Evolutionary conservation across 2,329 filamentous ascomycete species (phyloP).

Genomic region (Aspergillus bombycis): DNA sequence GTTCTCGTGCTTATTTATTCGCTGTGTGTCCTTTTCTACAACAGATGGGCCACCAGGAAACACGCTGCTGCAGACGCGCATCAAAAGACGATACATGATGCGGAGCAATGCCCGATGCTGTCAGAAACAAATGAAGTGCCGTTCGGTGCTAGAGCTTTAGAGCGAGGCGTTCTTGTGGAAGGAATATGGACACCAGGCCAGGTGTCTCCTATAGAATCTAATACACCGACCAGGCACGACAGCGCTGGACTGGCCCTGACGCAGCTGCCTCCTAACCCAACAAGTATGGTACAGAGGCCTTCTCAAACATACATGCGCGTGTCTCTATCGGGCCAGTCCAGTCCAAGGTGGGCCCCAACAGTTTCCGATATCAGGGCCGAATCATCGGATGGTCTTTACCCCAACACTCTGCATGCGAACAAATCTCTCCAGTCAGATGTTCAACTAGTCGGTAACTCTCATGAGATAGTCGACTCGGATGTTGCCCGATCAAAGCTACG

Average conservation of each 20-base stretch:
- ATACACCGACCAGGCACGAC: slow-evolving; percentile 26
- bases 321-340: slow-evolving; percentile 2
- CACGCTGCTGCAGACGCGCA: slow-evolving; percentile 69
- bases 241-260: slow-evolving; percentile 7
- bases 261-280: not conserved
- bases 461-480: slow-evolving; percentile 5
- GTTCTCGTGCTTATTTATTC: slow-evolving; percentile 69
- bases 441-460: not conserved
- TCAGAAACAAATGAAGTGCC: slow-evolving; percentile 66
- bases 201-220: slow-evolving; percentile 32
- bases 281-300: slow-evolving; percentile 9
- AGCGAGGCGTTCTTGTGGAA: slow-evolving; percentile 80
- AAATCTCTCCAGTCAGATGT: slow-evolving; percentile 9
- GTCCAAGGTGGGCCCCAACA: slow-evolving; percentile 3
- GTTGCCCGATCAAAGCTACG: slow-evolving; percentile 15
- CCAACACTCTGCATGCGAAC: slow-evolving; percentile 10
- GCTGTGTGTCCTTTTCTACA: slow-evolving; percentile 62
- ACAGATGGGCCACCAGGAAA: slow-evolving; percentile 62
- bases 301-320: slow-evolving; percentile 6
- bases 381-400: slow-evolving; percentile 7
- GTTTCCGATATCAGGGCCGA: slow-evolving; percentile 2
- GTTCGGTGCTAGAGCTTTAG: slow-evolving; percentile 83
- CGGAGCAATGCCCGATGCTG: slow-evolving; percentile 60
- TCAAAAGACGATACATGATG: slow-evolving; percentile 56
- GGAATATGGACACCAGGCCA: slow-evolving; percentile 75